Evolutionary conservation across 2,329 filamentous ascomycete species (phyloP).

Genomic region (Rhinocladiella mackenziei): DNA sequence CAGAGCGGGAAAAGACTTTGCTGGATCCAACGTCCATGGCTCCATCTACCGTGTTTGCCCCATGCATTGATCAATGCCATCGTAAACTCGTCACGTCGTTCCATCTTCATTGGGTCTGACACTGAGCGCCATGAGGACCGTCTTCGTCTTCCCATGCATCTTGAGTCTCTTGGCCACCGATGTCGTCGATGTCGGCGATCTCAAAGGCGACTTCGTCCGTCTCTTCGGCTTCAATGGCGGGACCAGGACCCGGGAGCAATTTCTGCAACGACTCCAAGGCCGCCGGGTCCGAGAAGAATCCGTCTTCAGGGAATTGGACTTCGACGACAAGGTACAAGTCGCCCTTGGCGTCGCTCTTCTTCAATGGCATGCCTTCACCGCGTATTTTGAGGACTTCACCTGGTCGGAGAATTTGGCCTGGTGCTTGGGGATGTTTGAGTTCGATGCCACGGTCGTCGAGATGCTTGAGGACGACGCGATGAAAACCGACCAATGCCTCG

Average conservation of each 20-base stretch:
- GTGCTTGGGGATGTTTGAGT: constrained; percentile 68
- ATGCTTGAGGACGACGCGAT: constrained; percentile 83
- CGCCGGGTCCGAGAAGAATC: constrained; percentile 68
- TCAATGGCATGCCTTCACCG: constrained; percentile 92
- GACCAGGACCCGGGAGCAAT: constrained; percentile 64
- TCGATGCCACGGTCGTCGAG: constrained; percentile 89
- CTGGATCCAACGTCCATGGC: no score
- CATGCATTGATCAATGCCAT: no score
- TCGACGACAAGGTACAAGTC: constrained; percentile 84
- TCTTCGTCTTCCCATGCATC: constrained; percentile 49
- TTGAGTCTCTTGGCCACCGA: constrained; percentile 43
- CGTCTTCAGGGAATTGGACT: constrained; percentile 82
- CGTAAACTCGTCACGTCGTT: no score
- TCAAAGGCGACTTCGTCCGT: constrained; percentile 87
- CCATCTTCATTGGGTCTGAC: constrained; percentile 44
- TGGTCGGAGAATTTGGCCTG: constrained; percentile 76
- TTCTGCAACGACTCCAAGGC: constrained; percentile 66
- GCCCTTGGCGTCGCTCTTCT: constrained; percentile 76
- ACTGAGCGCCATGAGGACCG: constrained; percentile 45
- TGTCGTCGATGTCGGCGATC: constrained; percentile 74
- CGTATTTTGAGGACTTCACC: constrained; percentile 78
- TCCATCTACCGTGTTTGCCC: no score
- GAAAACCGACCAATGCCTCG: constrained; percentile 85
- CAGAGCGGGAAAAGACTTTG: no score
- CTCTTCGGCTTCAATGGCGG: constrained; percentile 64